Base-by-base conservation (phyloP, 2,329 filamentous ascomycete genomes). In the Aspergillus tanneri region DNA sequence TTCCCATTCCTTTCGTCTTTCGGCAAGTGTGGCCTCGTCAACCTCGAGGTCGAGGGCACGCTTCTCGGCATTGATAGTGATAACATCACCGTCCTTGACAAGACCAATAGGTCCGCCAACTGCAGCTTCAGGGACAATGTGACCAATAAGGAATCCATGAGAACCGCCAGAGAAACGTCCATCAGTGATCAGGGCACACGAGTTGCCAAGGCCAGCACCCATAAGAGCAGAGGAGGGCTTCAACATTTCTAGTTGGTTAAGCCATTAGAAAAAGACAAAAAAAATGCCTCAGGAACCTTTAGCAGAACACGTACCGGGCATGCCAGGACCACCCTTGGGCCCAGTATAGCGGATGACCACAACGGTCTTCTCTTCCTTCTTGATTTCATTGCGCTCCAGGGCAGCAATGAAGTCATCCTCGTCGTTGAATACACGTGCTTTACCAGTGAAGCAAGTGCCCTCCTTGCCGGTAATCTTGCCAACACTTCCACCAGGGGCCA, bases 141-240 rank as follows among this genome's bases (percentile, higher is more conserved):
- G 88, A 1, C 88, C 88, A 61, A 93, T 92, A 58, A 93, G 75
- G 79, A 93, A 93, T 30, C 88, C 88, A 78, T 93, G 88, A 53
- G 82, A 87, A 43, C 88, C 90, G 49, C 90, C 90, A 7, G 68
- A 71, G 64, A 72, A 72, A 40, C 70, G 67, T 19, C 85, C 85
- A 60, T 89, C 86, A 1, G 86, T 89, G 68, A 89, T 84, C 28
- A 89, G 74, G 3, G 86, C 86, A 18, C 85, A 81, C 53, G 87
- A 84, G 49, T 85, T 16, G 35, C 84, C 84, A 8, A 87, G 77
- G 12, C 84, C 84, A n/a, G 83, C 83, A 12, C 85, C 85, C 84
- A 88, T 88, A 60, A 88, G 85, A 19, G 84, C 84, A 4, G 82
- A 84, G 43, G 77, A 81, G 36, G 85, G 84, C 66, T 87, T 87